Evolutionary conservation across 1,284 basidiomycete species (phyloP), one percentile per base, ranked within the genome.

Genomic region (Retiboletus flavoniger): DNA sequence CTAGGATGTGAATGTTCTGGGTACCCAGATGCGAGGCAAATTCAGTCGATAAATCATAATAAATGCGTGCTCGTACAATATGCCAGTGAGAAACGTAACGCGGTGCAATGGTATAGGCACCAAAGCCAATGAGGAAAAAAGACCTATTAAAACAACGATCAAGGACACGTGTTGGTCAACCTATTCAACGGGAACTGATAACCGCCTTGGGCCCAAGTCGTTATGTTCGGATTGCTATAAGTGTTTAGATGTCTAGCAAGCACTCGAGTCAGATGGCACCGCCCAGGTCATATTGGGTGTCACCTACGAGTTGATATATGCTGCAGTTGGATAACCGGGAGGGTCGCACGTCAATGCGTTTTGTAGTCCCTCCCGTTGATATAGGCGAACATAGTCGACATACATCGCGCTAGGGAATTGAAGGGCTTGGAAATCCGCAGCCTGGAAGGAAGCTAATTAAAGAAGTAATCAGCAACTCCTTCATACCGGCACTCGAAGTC

Each of bases 361-460:
- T 65, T 75, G 72, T 31, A 79, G 67, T 24, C 79, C 86, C 52
- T 80, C 66, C 26, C 85, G 79, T 70, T 92, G 89, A 60, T 92
- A 92, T 42, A 92, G 77, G 34, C 89, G 84, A 16, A 92, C 77
- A 60, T 91, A 91, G 67, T 92, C 89, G 51, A 92, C 71, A 59
- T 81, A 82, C 85, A 91, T 89, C 60, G 75, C 72, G 21, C 75
- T 71, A 2, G 90, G 90, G 75, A 92, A 92, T 50, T 70, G 62
- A 40, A 91, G 67, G 63, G 87, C 74, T 58, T 77, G 76, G 65
- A 78, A 90, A 70, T 91, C 86, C 60, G 82, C 82, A 43, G 66
- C 62, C 67, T 91, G 87, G 75, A 91, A 91, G 34, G 75, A 75
- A 14, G 82, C 77, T 78, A 55, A 4, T 24, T 5, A 26, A 36